phyloP scores from a whole-genome alignment of 2,329 filamentous ascomycete species.

The Cercospora sp. region DNA sequence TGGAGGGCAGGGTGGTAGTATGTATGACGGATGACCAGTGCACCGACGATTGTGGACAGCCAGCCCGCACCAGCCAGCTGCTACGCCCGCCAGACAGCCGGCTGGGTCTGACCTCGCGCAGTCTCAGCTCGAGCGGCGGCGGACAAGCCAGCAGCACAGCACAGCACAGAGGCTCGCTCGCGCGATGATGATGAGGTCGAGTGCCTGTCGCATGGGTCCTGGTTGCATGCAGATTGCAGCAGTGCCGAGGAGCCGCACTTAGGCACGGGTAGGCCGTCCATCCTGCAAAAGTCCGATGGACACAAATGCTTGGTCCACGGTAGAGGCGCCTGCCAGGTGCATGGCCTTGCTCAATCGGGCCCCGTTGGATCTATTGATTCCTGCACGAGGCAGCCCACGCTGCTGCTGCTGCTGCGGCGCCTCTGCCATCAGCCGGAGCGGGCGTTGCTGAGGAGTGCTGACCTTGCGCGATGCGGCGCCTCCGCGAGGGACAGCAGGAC shows the following conservation, averaged over 20 bases:
- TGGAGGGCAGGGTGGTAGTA: conserved; percentile 1
- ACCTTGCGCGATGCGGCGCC: not conserved
- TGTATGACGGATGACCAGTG: not conserved
- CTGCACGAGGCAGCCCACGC: not conserved
- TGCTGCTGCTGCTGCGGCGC: not conserved
- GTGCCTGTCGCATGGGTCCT: not conserved
- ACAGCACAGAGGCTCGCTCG: not conserved
- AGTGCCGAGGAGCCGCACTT: conserved; percentile 24
- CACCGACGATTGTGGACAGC: conserved; percentile 1
- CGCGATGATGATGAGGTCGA: conserved; percentile 23
- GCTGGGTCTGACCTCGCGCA: conserved; percentile 12
- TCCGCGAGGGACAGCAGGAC: not conserved
- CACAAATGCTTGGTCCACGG: conserved; percentile 10
- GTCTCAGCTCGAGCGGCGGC: conserved; percentile 17
- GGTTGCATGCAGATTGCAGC: conserved; percentile 8
- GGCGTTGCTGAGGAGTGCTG: not conserved
- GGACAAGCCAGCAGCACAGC: not conserved
- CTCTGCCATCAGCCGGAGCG: not conserved
- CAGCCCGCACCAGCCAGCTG: not conserved
- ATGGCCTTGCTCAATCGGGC: not conserved
- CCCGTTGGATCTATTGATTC: not conserved
- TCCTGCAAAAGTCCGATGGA: conserved; percentile 24
- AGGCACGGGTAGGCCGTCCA: conserved; percentile 12
- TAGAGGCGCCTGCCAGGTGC: conserved; percentile 1
- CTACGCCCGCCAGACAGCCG: conserved; percentile 5